Base-by-base conservation (phyloP, 2,329 filamentous ascomycete genomes). In the Amylocarpus encephaloides region DNA sequence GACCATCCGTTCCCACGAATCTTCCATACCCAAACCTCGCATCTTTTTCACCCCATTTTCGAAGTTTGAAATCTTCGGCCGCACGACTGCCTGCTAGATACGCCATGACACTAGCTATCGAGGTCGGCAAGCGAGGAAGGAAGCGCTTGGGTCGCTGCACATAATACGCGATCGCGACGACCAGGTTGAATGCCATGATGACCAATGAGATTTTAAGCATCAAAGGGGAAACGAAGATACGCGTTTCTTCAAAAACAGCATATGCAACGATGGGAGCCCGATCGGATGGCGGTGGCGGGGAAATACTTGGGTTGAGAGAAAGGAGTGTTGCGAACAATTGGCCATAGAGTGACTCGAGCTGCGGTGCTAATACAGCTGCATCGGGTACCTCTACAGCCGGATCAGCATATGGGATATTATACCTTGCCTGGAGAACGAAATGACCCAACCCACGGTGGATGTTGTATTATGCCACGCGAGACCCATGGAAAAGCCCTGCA, bases 71-170 rank as follows among this genome's bases (percentile, higher is more conserved):
- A 29, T 74, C 72, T 12, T 64, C 49, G 0, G 75, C 56, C 0
- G 73, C 67, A 0, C 67, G 57, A 48, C 77, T 79, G 0, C 74
- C 71, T 0, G 74, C 73, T 2, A 78, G 67, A 34, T 73, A 73
- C 0, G 72, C 69, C 0, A 81, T 60, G 0, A 74, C 53, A 0
- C 74, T 71, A 0, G 70, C 78, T 0, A 81, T 65, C 0, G 69
- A 75, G 0, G 74, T 76, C 0, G 79, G 79, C 61, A 82, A 65
- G 0, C 74, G 65, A 0, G 77, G 72, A 0, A 82, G 64, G 16
- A 74, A 72, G 2, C 66, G 65, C 1, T 66, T 67, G 0, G 75
- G 68, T 0, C 72, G 56, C 0, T 64, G 55, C 0, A 62, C 11
- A 48, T 80, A 82, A 3, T 79, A 67, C 0, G 66, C 0, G 0